These are phyloP conservation scores for Rubia peregrina DNA, from an alignment of 305 asterid species.

Conservation along the genomic window DNA sequence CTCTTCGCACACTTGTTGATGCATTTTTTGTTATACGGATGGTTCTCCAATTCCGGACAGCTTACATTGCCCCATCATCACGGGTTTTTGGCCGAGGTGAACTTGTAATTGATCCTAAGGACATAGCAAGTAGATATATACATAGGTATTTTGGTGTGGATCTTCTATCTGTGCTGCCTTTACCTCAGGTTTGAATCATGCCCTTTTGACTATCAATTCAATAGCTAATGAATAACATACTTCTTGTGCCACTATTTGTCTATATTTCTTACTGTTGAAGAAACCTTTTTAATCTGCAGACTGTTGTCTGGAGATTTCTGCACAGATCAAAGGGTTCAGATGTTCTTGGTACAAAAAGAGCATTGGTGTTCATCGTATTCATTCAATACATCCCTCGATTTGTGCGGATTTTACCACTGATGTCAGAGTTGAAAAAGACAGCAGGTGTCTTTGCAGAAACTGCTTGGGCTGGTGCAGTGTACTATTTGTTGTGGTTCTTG, in stretches of 20 bases:
- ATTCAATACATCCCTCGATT: conserved; percentile 82
- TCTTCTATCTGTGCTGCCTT: conserved; percentile 78
- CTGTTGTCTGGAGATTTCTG: conserved; percentile 79
- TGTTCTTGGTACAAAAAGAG: conserved; percentile 70
- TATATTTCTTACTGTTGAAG: not conserved
- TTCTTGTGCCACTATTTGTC: not conserved
- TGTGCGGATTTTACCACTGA: conserved; percentile 62
- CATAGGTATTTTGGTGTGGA: conserved; percentile 78
- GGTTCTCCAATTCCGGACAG: conserved; percentile 81
- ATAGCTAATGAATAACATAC: not conserved
- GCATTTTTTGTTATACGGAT: conserved; percentile 60
- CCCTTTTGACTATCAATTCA: conserved; percentile 1
- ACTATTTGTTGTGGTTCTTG: conserved; percentile 79
- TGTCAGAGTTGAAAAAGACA: conserved; percentile 83
- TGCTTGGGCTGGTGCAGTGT: conserved; percentile 99
- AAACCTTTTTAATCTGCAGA: conserved; percentile 36
- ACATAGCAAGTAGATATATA: conserved; percentile 68
- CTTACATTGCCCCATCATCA: conserved; percentile 96
- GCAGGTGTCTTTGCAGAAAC: conserved; percentile 96
- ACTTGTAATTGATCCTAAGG: conserved; percentile 81
- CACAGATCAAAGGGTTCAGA: conserved; percentile 52
- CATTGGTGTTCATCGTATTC: conserved; percentile 58
- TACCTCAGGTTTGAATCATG: conserved; percentile 71
- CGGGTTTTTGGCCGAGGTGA: conserved; percentile 99
- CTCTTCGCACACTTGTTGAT: conserved; percentile 63